Conservation (phyloP, 345 rosid species). For the Heritiera fomes region DNA sequence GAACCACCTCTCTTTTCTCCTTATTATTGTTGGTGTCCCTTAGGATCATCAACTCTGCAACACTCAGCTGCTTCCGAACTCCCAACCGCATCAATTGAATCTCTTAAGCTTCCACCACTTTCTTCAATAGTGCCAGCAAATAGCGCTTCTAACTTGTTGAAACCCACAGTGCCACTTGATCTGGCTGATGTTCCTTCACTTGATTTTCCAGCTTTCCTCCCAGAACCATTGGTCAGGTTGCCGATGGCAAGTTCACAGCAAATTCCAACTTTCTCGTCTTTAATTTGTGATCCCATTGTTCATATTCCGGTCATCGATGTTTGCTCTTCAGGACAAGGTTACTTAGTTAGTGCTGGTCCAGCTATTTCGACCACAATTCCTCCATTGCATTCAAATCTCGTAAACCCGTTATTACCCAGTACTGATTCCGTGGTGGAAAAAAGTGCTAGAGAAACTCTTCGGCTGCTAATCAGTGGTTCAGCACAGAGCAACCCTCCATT, state of each 20-base stretch:
- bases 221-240: constrained; percentile 59
- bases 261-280: constrained; percentile 74
- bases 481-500: constrained; percentile 49
- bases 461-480: constrained; percentile 75
- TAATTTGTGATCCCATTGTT: constrained; percentile 92
- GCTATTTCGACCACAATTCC: constrained; percentile 59
- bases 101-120: constrained; percentile 62
- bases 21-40: constrained; percentile 91
- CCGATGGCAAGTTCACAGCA: constrained; percentile 62
- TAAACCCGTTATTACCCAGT: constrained; percentile 57
- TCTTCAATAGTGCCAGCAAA: constrained; percentile 61
- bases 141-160: constrained; percentile 49
- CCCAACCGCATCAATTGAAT: constrained; percentile 45
- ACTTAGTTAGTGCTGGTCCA: constrained; percentile 86
- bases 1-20: constrained; percentile 69
- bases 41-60: constrained; percentile 50
- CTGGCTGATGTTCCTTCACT: constrained; percentile 56
- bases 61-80: constrained; percentile 36
- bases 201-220: constrained; percentile 52
- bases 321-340: constrained; percentile 94
- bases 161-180: constrained; percentile 51
- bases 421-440: constrained; percentile 68
- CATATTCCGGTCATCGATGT: constrained; percentile 87
- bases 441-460: constrained; percentile 92
- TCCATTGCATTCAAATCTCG: constrained; percentile 56